These are phyloP conservation scores for Kodamaea restingae DNA, from an alignment of 805 yeast species.

Conservation along the genomic window DNA sequence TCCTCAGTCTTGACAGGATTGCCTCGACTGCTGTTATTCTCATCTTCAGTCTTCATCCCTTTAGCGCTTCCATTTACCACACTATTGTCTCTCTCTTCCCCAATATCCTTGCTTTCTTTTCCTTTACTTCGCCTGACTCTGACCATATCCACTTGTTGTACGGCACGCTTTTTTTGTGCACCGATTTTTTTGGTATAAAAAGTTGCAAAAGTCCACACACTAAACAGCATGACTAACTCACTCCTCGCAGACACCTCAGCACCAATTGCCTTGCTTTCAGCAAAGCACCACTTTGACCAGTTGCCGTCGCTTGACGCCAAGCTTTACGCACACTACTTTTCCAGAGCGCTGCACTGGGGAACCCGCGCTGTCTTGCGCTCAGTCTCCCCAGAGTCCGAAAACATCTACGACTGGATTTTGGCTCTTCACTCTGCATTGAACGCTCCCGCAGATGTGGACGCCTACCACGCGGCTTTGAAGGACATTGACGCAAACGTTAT, in stretches of 20 bases:
- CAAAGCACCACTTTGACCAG: conserved; percentile 64
- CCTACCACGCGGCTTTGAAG: conserved; percentile 27
- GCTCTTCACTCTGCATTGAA: conserved; percentile 49
- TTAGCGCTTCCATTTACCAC: too few species aligned
- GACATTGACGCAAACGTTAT: conserved; percentile 33
- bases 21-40: too few species aligned
- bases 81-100: too few species aligned
- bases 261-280: conserved; percentile 47
- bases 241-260: conserved; percentile 39
- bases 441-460: conserved; percentile 39
- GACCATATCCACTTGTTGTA: not conserved
- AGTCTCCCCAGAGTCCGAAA: conserved; percentile 78
- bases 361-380: conserved; percentile 75
- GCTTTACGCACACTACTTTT: conserved; percentile 74
- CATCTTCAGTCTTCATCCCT: too few species aligned
- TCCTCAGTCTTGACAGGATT: too few species aligned
- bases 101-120: too few species aligned
- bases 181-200: not conserved
- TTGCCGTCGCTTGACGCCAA: conserved; percentile 56
- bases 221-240: not conserved
- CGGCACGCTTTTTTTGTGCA: conserved; percentile 2
- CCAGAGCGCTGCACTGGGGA: conserved; percentile 82
- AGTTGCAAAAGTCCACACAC: not conserved
- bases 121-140: not conserved
- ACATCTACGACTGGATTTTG: conserved; percentile 66